Evolutionary conservation across 1,284 basidiomycete species (phyloP).

Genomic region (Sporisorium reilianum): DNA sequence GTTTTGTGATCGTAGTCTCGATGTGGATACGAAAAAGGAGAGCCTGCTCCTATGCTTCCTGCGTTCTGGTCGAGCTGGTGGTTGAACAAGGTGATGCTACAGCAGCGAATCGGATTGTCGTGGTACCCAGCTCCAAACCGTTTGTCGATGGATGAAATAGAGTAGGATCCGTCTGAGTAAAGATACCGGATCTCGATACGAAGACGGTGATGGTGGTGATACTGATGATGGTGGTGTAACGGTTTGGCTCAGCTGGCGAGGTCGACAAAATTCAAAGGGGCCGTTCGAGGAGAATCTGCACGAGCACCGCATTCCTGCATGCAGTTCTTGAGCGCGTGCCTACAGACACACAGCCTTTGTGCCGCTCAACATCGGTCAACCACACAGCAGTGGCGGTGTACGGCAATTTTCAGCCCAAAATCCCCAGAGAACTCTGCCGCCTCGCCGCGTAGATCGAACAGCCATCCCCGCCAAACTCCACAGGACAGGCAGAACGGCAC

Average conservation of each 20-base stretch:
- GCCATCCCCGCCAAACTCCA: conserved; percentile 7
- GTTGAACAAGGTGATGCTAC: background rate
- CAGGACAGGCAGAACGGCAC: background rate
- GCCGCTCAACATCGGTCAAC: conserved; percentile 13
- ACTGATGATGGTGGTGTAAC: background rate
- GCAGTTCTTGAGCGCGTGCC: background rate
- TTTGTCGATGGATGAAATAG: no score
- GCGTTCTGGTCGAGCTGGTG: background rate
- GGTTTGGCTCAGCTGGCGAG: background rate
- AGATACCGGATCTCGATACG: no score
- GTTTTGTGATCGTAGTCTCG: background rate
- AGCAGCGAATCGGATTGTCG: no score
- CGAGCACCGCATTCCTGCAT: conserved; percentile 32
- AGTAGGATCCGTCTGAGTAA: no score
- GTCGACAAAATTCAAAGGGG: background rate
- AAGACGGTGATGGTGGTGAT: conserved; percentile 1
- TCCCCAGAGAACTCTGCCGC: background rate
- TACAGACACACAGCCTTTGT: conserved; percentile 1
- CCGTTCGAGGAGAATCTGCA: conserved; percentile 5
- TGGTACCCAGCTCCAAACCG: no score
- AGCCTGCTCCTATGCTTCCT: conserved; percentile 12
- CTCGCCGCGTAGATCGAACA: background rate
- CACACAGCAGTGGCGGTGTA: background rate
- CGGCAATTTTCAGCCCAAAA: background rate
- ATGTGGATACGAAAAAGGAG: background rate